A percentile compares a stretch with the other conserved stretches of the same genome.
Evolutionary conservation across 345 rosid genomes (phyloP).

Genomic region (Raphanus raphanistrum): DNA sequence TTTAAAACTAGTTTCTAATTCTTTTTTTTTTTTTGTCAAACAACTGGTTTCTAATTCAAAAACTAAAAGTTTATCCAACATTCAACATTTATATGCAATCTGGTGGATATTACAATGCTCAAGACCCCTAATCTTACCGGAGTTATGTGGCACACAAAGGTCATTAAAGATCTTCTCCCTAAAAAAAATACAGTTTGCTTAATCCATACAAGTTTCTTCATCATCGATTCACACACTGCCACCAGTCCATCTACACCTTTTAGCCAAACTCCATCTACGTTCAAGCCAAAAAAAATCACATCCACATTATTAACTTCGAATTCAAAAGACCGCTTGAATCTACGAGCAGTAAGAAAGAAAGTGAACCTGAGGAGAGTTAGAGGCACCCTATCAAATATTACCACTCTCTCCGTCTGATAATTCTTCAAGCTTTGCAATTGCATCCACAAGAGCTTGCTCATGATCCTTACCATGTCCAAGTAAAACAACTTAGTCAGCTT

Average conservation of each 20-base stretch:
- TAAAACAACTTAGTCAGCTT: background rate
- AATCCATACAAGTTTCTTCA: slow-evolving; percentile 29
- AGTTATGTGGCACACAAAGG: slow-evolving; percentile 21
- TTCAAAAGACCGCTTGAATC: too few relatives aligned
- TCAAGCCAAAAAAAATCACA: background rate
- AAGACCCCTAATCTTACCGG: slow-evolving; percentile 14
- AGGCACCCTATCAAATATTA: slow-evolving; percentile 43
- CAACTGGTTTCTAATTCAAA: too few relatives aligned
- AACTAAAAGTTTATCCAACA: too few relatives aligned
- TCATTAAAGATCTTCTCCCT: slow-evolving; percentile 25
- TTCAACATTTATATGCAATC: slow-evolving; percentile 10
- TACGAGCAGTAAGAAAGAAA: too few relatives aligned
- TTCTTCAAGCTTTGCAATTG: slow-evolving; percentile 88
- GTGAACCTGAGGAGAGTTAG: slow-evolving; percentile 28
- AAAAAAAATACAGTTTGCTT: slow-evolving; percentile 26
- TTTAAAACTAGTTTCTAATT: too few relatives aligned
- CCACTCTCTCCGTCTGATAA: slow-evolving; percentile 98
- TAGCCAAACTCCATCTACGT: slow-evolving; percentile 22
- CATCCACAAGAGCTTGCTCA: slow-evolving; percentile 82
- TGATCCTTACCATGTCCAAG: slow-evolving; percentile 63
- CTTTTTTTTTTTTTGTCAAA: too few relatives aligned
- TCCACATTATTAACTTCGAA: too few relatives aligned
- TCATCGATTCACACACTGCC: slow-evolving; percentile 15
- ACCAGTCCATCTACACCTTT: slow-evolving; percentile 30
- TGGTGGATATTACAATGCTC: slow-evolving; percentile 37